Evolutionary conservation across 805 yeast species (phyloP).

Genomic region (Ogataea pini): DNA sequence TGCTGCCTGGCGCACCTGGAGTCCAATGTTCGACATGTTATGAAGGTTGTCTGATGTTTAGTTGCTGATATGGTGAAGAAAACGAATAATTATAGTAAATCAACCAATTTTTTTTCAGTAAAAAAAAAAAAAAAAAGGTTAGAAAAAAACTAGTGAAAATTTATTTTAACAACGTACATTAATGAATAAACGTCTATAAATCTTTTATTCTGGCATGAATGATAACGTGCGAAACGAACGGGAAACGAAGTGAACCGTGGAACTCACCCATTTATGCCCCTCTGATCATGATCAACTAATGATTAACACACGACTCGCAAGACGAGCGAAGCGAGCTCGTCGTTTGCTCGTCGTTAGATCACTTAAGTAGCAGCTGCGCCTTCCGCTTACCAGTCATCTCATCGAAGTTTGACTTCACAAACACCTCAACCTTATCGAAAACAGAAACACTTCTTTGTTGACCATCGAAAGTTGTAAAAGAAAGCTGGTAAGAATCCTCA

Average conservation of each 20-base stretch:
- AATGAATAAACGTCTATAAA: too few species aligned
- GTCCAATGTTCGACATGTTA: conserved; percentile 37
- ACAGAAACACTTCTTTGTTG: conserved; percentile 49
- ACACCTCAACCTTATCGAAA: conserved; percentile 84
- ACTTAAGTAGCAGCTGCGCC: conserved; percentile 70
- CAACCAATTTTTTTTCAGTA: not conserved
- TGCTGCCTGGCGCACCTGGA: conserved; percentile 80
- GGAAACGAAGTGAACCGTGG: too few species aligned
- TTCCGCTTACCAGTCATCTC: conserved; percentile 90
- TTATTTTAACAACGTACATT: too few species aligned
- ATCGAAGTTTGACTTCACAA: conserved; percentile 78
- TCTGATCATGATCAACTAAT: too few species aligned
- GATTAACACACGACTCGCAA: too few species aligned
- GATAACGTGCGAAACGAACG: too few species aligned
- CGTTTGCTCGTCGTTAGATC: not conserved
- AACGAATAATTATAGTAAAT: too few species aligned
- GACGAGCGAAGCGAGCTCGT: too few species aligned
- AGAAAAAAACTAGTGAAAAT: not conserved
- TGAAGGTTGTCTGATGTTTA: not conserved
- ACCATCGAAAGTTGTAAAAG: conserved; percentile 49
- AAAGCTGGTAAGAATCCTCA: conserved; percentile 74
- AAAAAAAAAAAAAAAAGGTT: not conserved
- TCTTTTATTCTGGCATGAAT: not conserved
- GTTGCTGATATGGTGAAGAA: too few species aligned
- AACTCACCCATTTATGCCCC: too few species aligned